Base-by-base conservation (phyloP, 371 early-diverging fungal genomes). In the Lichtheimia corymbifera region DNA sequence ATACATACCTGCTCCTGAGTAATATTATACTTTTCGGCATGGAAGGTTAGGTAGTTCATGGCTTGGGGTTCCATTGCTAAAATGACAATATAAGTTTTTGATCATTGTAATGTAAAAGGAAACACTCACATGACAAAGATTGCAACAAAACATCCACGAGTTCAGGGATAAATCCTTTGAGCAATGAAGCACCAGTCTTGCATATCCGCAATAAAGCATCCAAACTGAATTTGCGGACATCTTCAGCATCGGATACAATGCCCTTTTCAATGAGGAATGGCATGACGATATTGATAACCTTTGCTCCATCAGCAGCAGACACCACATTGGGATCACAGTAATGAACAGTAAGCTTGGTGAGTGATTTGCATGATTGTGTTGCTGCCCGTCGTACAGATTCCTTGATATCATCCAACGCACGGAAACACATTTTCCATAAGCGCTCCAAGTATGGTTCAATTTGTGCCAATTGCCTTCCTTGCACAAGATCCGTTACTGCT, bases 321-420 rank as follows among this genome's bases (percentile, higher is more conserved):
- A 88, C 80, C 55, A 79, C 64, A 4, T 69, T 77, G 5, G 95
- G 94, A 56, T 95, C 95, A 67, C 92, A 91, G 66, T 90, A 93
- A 59, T 87, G 82, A 4, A 96, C 87, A 0, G 96, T 96, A 43
- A 93, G 70, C 13, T 83, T 83, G 2, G 92, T 91, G 60, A 96
- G 65, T 0, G 88, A 80, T 53, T 90, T 87, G 74, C 93, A 93
- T 6, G 92, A 83, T 61, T 83, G 80, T 14, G 94, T 89, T 1
- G 92, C 97, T 0, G 96, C 91, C 44, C 82, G 73, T 4, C 97
- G 83, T 4, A 97, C 97, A 49, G 90, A 91, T 65, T 93, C 95
- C 66, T 96, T 95, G 66, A 97, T 94, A 59, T 97, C 97, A 66
- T 97, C 97, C 55, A 97, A 66, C 12, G 89, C 88, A 25, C 95